phyloP scores from a whole-genome alignment of 805 yeast genomes.

The Candida palmyrensis region DNA sequence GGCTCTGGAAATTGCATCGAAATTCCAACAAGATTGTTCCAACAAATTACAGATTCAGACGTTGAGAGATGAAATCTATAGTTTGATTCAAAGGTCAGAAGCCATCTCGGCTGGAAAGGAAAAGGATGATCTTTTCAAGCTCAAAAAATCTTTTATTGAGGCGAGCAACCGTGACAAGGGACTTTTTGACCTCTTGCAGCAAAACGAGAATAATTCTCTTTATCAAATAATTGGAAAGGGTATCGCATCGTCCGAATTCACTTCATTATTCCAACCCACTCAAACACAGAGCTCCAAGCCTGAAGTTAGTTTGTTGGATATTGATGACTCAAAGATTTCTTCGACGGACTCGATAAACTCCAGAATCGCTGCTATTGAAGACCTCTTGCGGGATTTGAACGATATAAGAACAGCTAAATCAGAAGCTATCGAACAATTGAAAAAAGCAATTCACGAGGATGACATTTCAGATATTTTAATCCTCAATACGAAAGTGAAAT shows the following conservation, averaged over 20 bases:
- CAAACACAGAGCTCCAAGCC: slow-evolving; percentile 7
- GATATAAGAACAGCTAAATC: slow-evolving; percentile 60
- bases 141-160: slow-evolving; percentile 56
- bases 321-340: slow-evolving; percentile 45
- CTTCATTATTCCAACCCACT: slow-evolving; percentile 19
- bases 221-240: slow-evolving; percentile 35
- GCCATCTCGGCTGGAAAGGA: slow-evolving; percentile 9
- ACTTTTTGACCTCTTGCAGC: slow-evolving; percentile 41
- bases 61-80: slow-evolving; percentile 32
- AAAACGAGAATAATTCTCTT: slow-evolving; percentile 20
- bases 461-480: slow-evolving; percentile 78
- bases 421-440: slow-evolving; percentile 58
- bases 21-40: slow-evolving; percentile 28
- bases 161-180: slow-evolving; percentile 58
- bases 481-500: slow-evolving; percentile 51
- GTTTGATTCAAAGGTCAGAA: slow-evolving; percentile 32
- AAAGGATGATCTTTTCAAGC: slow-evolving; percentile 53
- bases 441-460: slow-evolving; percentile 67
- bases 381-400: slow-evolving; percentile 55
- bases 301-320: slow-evolving; percentile 56
- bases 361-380: slow-evolving; percentile 48
- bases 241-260: slow-evolving; percentile 34
- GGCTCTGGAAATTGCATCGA: slow-evolving; percentile 19
- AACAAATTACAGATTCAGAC: slow-evolving; percentile 25
- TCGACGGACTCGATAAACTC: slow-evolving; percentile 20